Evolutionary conservation across 257 asterid genomes (phyloP), one percentile per base, ranked within the genome.

Genomic region (Avicennia marina): DNA sequence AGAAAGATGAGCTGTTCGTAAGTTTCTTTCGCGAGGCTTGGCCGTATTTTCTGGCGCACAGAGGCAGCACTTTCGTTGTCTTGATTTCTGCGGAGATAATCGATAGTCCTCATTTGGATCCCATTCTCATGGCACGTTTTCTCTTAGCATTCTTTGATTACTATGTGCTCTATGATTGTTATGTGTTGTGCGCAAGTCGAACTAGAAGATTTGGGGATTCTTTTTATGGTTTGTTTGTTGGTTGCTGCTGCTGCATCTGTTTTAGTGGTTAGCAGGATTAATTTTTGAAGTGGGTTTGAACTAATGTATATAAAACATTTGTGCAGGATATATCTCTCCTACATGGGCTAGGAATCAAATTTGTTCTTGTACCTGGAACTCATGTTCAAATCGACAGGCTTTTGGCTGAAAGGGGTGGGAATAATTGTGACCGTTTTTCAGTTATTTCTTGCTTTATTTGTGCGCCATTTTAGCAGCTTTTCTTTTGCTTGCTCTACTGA

Each of bases 311-410:
- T 18, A 40, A 16, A 56, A 19, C 33, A 11, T 42, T 56, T 56
- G 56, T 70, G 67, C 68, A 93, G 99, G 99, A 93, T 70, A 86
- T 93, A 29, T 86, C 99, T 60, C 82, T 89, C 6, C 93, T 93
- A 69, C 99, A 82, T 76, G 96, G 91, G 29, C 71, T 89, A 56
- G 99, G 99, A 65, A 82, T 93, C 78, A 93, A 86, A 61, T 86
- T 93, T 73, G 96, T 93, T 73, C 88, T 93, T 45, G 97, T 93
- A 52, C 96, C 96, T 0, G 99, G 99, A 54, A 82, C 97, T 6
- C 99, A 86, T 62, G 97, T 84, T 25, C 97, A 84, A 76, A 89
- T 93, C 40, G 96, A 93, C 69, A 61, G 71, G 74, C 90, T 86
- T 71, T 65, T 93, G 54, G 71, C 72, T 62, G 91, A 84, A 70